Base-by-base conservation (phyloP, 331 rosid species). In the Acacia concinna region DNA sequence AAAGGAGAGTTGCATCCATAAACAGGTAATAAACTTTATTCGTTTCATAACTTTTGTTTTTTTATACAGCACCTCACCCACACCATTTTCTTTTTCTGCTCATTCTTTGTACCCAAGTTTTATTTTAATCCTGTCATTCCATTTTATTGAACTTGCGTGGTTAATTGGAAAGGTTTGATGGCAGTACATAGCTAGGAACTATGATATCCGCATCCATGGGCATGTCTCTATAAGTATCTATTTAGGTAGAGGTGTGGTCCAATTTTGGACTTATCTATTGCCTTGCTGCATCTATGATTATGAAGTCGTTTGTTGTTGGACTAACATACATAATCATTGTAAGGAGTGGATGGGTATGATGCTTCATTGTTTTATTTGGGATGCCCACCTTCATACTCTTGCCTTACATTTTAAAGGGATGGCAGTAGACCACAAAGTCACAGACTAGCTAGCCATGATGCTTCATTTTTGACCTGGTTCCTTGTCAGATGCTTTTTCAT, bases 1-100 rank as follows among this genome's bases (percentile, higher is more conserved):
- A 82, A 87, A 85, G 62, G 94, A 91, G 83, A 87, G 91, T 82
- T 84, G 90, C 89, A 89, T 90, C 76, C 88, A 66, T 52, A 81
- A 89, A 82, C 85, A 89, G 98, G 98, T 92, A 89, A 81, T 32
- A 76, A 62, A 75, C 41, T 1, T 28, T 68, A 52, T 71, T 46
- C 15, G 40, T 47, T 62, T 37, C 12, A 4, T 59, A 77, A 72
- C 54, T 54, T 41, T 41, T 81, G n/a, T 20, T 5, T 59, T 57
- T 21, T 35, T 32, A 4, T 79, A 62, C 52, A 47, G 18, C 63
- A 59, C 59, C 23, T 63, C 38, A 9, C 57, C 67, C 34, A 3
- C 21, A 34, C 46, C 18, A 23, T 59, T 72, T 60, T 56, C 44
- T 7, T 67, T 14, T 57, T 8, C 17, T 41, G 27, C 15, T 71